phyloP scores from a whole-genome alignment of 352 stramenopile genomes.

The Pythium aquatile region DNA sequence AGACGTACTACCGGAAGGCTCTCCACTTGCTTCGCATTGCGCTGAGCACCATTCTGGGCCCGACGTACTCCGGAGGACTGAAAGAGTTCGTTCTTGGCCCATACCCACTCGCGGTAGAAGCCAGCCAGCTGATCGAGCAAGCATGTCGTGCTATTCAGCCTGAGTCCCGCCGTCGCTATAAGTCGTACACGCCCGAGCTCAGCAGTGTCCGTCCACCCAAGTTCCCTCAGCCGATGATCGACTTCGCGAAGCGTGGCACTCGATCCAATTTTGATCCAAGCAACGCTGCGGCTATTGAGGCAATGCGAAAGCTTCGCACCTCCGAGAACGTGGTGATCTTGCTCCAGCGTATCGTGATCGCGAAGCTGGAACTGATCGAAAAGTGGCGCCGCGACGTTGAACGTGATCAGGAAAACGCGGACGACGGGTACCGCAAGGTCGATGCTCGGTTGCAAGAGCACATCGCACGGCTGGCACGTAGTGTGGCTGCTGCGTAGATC shows the following conservation, averaged over 20 bases:
- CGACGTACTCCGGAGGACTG: slow-evolving; percentile 67
- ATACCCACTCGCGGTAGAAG: slow-evolving; percentile 77
- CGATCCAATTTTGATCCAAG: slow-evolving; percentile 35
- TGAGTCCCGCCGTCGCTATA: slow-evolving; percentile 71
- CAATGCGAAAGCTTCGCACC: slow-evolving; percentile 70
- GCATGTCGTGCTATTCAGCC: slow-evolving; percentile 72
- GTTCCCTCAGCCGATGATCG: slow-evolving; percentile 46
- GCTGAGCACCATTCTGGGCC: slow-evolving; percentile 66
- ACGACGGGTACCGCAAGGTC: slow-evolving; percentile 54
- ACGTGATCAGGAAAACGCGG: slow-evolving; percentile 55
- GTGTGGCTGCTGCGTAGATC: slow-evolving; percentile 48
- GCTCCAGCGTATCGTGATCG: slow-evolving; percentile 76
- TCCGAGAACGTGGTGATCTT: slow-evolving; percentile 83
- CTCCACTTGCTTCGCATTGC: slow-evolving; percentile 69
- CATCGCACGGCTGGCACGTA: slow-evolving; percentile 58
- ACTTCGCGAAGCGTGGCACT: slow-evolving; percentile 44
- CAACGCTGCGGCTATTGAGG: slow-evolving; percentile 58
- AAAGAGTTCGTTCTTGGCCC: slow-evolving; percentile 73
- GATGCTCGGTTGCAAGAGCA: slow-evolving; percentile 70
- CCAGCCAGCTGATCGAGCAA: slow-evolving; percentile 68
- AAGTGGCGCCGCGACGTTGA: slow-evolving; percentile 72
- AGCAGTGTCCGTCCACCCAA: slow-evolving; percentile 43
- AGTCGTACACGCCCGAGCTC: slow-evolving; percentile 52
- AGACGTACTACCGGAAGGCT: slow-evolving; percentile 73
- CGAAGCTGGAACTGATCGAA: slow-evolving; percentile 80